phyloP scores from a whole-genome alignment of 1,284 basidiomycete species.

The Apiotrichum porosum region DNA sequence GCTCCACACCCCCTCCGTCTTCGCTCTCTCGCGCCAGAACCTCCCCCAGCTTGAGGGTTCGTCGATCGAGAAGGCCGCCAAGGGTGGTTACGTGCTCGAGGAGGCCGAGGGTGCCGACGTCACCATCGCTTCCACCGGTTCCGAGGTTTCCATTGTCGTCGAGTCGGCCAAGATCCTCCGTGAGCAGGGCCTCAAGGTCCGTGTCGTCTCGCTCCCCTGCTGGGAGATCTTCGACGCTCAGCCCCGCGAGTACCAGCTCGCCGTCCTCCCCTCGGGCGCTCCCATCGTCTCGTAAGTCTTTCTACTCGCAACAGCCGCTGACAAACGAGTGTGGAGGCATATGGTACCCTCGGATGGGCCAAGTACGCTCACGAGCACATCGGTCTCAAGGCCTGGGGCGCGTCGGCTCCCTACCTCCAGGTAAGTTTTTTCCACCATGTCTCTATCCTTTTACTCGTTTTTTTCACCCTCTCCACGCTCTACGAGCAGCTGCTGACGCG shows the following conservation, averaged over 20 bases:
- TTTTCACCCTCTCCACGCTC: slow-evolving; percentile 85
- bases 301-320: no score
- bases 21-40: slow-evolving; percentile 47
- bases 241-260: slow-evolving; percentile 69
- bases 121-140: slow-evolving; percentile 83
- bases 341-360: slow-evolving; percentile 69
- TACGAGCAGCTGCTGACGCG: no score
- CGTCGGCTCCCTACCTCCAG: slow-evolving; percentile 79
- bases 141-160: slow-evolving; percentile 69
- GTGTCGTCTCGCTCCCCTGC: slow-evolving; percentile 83
- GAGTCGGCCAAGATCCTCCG: slow-evolving; percentile 77
- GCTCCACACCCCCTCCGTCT: slow-evolving; percentile 65
- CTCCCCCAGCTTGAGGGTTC: slow-evolving; percentile 87
- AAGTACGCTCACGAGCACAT: slow-evolving; percentile 83
- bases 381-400: slow-evolving; percentile 75
- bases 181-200: slow-evolving; percentile 69
- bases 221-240: slow-evolving; percentile 83
- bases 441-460: no score
- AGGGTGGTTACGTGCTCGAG: slow-evolving; percentile 84
- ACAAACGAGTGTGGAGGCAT: slow-evolving; percentile 89
- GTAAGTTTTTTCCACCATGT: no score
- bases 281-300: slow-evolving; percentile 86
- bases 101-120: slow-evolving; percentile 68
- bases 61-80: slow-evolving; percentile 73
- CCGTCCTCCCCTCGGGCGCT: slow-evolving; percentile 79